phyloP scores from a whole-genome alignment of 495 filamentous ascomycete species.

The Aspergillus incahuasiensis region DNA sequence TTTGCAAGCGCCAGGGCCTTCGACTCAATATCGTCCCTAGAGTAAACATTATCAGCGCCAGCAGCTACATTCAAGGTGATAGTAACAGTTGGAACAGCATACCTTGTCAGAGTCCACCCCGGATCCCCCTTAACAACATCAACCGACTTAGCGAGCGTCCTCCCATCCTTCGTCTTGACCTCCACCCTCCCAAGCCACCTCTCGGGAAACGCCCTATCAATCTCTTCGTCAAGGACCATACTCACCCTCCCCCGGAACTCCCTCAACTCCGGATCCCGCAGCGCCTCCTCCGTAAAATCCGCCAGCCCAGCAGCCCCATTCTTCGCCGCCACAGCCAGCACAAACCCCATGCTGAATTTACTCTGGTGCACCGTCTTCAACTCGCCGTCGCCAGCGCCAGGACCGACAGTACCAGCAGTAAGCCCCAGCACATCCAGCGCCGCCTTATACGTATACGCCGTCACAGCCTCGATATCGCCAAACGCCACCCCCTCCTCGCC shows the following conservation, averaged over 20 bases:
- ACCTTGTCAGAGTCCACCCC: slow-evolving; percentile 30
- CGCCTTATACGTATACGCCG: slow-evolving; percentile 29
- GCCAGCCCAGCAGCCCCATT: slow-evolving; percentile 34
- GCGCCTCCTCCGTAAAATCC: slow-evolving; percentile 30
- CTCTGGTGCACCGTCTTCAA: slow-evolving; percentile 36
- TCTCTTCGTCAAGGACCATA: slow-evolving; percentile 27
- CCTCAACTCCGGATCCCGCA: slow-evolving; percentile 22
- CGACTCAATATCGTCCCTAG: background rate
- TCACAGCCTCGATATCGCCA: slow-evolving; percentile 29
- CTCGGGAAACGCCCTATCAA: slow-evolving; percentile 29
- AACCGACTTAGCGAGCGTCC: slow-evolving; percentile 6
- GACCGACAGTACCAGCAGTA: no score
- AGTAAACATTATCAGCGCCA: slow-evolving; percentile 29
- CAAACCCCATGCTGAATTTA: slow-evolving; percentile 39
- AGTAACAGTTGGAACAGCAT: no score
- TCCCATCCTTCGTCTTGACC: slow-evolving; percentile 27
- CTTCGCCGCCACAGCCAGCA: slow-evolving; percentile 33
- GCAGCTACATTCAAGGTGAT: no score
- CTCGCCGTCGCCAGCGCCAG: no score
- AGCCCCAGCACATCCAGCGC: slow-evolving; percentile 31
- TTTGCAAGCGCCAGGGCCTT: background rate
- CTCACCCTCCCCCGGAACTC: slow-evolving; percentile 28
- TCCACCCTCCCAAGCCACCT: slow-evolving; percentile 30
- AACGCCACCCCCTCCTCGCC: slow-evolving; percentile 23
- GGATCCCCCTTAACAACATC: slow-evolving; percentile 34